phyloP scores from a whole-genome alignment of 257 asterid genomes.

The Solanum boliviense region DNA sequence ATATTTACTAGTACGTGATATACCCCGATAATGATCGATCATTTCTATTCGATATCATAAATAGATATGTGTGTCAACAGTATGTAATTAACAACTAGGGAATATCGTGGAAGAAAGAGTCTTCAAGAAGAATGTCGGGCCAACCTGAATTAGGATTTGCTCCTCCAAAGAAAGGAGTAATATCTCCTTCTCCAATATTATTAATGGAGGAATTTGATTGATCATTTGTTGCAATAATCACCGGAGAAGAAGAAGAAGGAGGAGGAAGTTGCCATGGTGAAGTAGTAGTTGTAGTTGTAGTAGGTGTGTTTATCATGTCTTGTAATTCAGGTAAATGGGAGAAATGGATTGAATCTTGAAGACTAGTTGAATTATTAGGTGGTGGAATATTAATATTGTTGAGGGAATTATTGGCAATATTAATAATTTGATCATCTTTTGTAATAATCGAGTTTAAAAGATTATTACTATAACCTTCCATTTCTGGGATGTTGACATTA shows the following conservation, averaged over 20 bases:
- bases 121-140: conserved; percentile 57
- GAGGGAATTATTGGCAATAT: conserved; percentile 5
- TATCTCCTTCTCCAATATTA: conserved; percentile 10
- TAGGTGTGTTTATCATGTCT: conserved; percentile 16
- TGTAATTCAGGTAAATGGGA: conserved; percentile 48
- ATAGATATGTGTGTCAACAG: not conserved
- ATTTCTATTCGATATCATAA: not conserved
- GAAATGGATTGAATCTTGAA: conserved; percentile 30
- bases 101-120: conserved; percentile 52
- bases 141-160: conserved; percentile 34
- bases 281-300: conserved; percentile 9
- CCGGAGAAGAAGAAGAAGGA: conserved; percentile 7
- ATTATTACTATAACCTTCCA: conserved; percentile 12
- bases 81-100: conserved; percentile 4
- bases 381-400: not conserved
- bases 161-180: conserved; percentile 43
- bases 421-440: conserved; percentile 9
- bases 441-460: conserved; percentile 13
- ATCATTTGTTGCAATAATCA: conserved; percentile 1
- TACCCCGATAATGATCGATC: not conserved
- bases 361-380: conserved; percentile 4
- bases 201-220: conserved; percentile 12
- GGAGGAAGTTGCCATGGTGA: conserved; percentile 18
- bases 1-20: not conserved
- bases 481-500: conserved; percentile 7